phyloP scores from a whole-genome alignment of 129 eudicot species.

The Tanacetum coccineum region DNA sequence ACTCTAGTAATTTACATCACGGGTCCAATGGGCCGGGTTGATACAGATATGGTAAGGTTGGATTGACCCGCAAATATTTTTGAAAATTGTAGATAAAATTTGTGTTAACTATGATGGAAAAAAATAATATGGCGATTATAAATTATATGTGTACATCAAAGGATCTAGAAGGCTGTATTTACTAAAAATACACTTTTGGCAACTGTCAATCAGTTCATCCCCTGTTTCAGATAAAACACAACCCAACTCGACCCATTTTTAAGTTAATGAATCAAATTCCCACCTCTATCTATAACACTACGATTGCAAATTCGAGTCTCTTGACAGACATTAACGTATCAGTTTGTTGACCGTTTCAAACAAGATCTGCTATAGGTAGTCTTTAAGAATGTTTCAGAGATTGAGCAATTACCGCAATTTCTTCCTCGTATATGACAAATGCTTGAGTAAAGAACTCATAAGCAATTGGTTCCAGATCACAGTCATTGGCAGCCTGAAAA shows the following conservation, averaged over 20 bases:
- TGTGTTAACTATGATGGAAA: not conserved
- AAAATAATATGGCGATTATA: not conserved
- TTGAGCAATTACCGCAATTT: conserved; percentile 66
- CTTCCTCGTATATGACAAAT: conserved; percentile 93
- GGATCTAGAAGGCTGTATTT: not conserved
- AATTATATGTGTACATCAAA: not conserved
- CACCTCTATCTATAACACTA: conserved; percentile 1
- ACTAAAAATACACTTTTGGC: conserved; percentile 1
- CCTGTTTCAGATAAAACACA: not conserved
- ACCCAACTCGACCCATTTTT: not conserved
- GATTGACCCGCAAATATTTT: conserved; percentile 1
- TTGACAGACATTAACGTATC: not conserved
- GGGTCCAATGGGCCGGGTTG: not conserved
- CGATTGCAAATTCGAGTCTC: conserved; percentile 1
- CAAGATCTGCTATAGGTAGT: not conserved
- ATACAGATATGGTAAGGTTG: not conserved
- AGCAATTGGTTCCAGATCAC: conserved; percentile 93
- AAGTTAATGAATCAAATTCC: not conserved
- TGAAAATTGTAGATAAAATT: not conserved
- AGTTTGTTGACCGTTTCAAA: not conserved
- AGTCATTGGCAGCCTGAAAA: conserved; percentile 91
- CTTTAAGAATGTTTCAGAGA: not conserved
- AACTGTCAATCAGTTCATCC: not conserved
- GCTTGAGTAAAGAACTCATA: conserved; percentile 97
- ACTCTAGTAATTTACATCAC: not conserved